Evolutionary conservation across 768 basidiomycete genomes (phyloP), one percentile per base, ranked within the genome.

Genomic region (Rhodotorula toruloides): DNA sequence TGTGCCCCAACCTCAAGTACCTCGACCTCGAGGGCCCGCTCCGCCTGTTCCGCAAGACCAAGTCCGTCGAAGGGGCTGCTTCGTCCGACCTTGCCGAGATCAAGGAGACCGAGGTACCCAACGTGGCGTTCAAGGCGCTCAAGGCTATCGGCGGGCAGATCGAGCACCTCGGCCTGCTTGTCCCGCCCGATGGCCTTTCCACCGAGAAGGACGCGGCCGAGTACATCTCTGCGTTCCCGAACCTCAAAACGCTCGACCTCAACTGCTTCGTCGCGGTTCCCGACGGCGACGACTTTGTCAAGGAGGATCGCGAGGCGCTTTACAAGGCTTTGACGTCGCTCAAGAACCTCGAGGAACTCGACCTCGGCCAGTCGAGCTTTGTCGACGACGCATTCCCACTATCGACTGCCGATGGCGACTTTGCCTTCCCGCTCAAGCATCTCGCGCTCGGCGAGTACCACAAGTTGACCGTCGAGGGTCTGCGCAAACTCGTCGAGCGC

Each of bases 271-370:
- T 34, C 42, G 4, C 16, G 3, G 21, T 16, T 21, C 34, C 22
- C 10, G 29, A 25, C 12, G 46, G 34, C 19, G 19, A 22, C 16
- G 37, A 19, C 10, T 16, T 25, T 14, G 22, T 16, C 31, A 11
- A 47, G 34, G 48, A 0, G 48, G 12, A 52, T 31, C 56, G 56
- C 34, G 14, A 17, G 9, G 56, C 43, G 10, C 44, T 57, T 17
- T 4, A 7, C 44, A 12, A 22, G 14, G 56, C 56, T 34, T 3
- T 57, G 12, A 25, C 43, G 14, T 14, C 22, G 13, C 34, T 46
- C 32, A 17, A 19, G 11, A 46, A 36, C 6, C 54, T 63, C 39
- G 54, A 56, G 40, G 54, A 54, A n/a, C 61, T 63, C 47, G 27
- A 27, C 37, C 47, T 63, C 39, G 61, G 46, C 31, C 8, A 21